A percentile compares a stretch with the other conserved stretches of the same genome.
phyloP scores from a whole-genome alignment of 176 grass and related monocot species.

The Cocos nucifera region DNA sequence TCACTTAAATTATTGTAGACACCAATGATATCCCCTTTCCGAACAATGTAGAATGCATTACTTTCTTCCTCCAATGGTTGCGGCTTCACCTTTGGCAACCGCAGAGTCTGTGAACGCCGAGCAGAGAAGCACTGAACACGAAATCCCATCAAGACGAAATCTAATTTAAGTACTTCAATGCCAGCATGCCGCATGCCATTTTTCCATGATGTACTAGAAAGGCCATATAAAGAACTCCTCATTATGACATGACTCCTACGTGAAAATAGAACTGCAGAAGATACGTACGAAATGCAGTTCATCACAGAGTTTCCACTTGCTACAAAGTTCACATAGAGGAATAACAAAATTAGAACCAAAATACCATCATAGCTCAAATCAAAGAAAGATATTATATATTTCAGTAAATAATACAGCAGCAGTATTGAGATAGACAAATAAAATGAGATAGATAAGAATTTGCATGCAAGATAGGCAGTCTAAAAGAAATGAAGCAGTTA shows the following conservation, averaged over 20 bases:
- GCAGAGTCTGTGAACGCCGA: conserved; percentile 15
- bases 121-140: conserved; percentile 17
- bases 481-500: too few relatives aligned
- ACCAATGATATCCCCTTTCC: conserved; percentile 27
- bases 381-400: too few relatives aligned
- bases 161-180: conserved; percentile 7
- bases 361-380: too few relatives aligned
- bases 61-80: conserved; percentile 13
- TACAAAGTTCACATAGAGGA: not conserved
- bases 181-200: not conserved
- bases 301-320: conserved; percentile 1
- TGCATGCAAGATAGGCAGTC: too few relatives aligned
- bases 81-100: conserved; percentile 3
- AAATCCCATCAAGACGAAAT: conserved; percentile 3
- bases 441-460: too few relatives aligned
- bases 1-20: conserved; percentile 25
- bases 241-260: conserved; percentile 13
- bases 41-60: conserved; percentile 31
- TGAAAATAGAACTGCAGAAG: not conserved
- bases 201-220: conserved; percentile 11
- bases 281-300: conserved; percentile 12
- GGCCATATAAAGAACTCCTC: conserved; percentile 17
- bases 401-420: too few relatives aligned
- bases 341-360: not conserved
- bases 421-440: too few relatives aligned